Evolutionary conservation across 2,329 filamentous ascomycete genomes (phyloP), one percentile per base, ranked within the genome.

Genomic region (Lachnellula subtilissima): DNA sequence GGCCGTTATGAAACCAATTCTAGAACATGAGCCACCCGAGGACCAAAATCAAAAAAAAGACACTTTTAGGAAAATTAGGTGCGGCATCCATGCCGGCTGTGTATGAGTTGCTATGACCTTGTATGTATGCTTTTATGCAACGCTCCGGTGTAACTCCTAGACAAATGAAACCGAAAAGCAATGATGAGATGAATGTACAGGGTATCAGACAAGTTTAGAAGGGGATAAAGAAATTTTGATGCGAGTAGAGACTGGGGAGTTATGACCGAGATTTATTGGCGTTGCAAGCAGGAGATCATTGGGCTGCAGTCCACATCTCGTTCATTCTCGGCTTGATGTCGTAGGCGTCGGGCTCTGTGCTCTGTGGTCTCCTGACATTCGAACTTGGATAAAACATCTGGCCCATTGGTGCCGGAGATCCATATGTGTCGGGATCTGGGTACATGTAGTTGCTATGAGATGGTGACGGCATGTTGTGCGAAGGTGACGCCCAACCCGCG

Each of bases 401-500:
- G 36, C 60, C 60, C 69, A 85, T 79, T 43, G 80, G 79, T 36
- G 78, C 78, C 40, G 80, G 79, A 50, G 82, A 79, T 37, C 80
- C 80, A 58, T 86, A 87, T 25, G 84, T 83, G 64, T 96, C 91
- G 0, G 90, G 88, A 64, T 97, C 95, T 7, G 87, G 84, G 69
- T 95, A 96, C 59, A 89, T 85, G 61, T 91, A 92, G 60, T 82
- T 84, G 46, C 80, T 82, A 46, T 76, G 74, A 35, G 73, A 76
- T 59, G 91, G 88, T 8, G 88, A 87, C 9, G 87, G 84, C 62
- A 70, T 68, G 23, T 53, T 55, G 84, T 92, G 88, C 2, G 86
- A 84, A 4, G 91, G 91, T 4, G 91, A 95, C 63, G 91, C 88
- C 92, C 93, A 97, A 53, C 89, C 88, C 60, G 76, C 74, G 50